These are phyloP conservation scores for Anaeramoeba flamelloides DNA, from an alignment of 78 protist species.

Conservation along the genomic window DNA sequence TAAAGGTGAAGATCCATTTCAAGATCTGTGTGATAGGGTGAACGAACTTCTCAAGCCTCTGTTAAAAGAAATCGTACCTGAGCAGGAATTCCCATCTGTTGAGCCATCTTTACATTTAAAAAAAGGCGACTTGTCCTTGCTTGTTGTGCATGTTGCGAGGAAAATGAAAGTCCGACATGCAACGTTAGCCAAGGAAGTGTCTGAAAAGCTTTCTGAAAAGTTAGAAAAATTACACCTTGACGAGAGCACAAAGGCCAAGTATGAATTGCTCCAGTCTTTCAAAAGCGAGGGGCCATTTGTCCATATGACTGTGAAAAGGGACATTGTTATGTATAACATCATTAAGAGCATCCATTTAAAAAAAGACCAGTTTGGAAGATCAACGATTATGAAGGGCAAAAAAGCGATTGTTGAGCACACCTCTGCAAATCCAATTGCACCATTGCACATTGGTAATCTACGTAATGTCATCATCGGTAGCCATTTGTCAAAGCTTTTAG, in stretches of 20 bases:
- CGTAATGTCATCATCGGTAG: conserved; percentile 24
- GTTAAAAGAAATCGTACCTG: background rate
- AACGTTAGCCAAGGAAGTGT: background rate
- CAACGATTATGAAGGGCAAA: conserved; percentile 8
- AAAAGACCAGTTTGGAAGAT: conserved; percentile 8
- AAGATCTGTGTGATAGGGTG: too few relatives aligned
- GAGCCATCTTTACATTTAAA: background rate
- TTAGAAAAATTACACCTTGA: too few relatives aligned
- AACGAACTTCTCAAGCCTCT: too few relatives aligned
- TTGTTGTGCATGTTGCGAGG: background rate
- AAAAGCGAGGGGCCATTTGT: conserved; percentile 4
- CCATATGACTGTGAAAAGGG: conserved; percentile 20
- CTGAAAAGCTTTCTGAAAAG: background rate
- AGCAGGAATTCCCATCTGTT: background rate
- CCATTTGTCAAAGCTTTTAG: conserved; percentile 13
- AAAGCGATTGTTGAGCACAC: conserved; percentile 37
- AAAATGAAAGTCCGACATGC: background rate
- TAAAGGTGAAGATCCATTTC: too few relatives aligned
- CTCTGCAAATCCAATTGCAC: conserved; percentile 35
- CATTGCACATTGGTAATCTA: conserved; percentile 39
- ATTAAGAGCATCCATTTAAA: background rate
- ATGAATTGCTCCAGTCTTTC: background rate
- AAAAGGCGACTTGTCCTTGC: background rate
- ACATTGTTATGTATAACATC: background rate
- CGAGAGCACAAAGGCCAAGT: background rate